Conservation (phyloP, 163 green algal species). For the Chlorella variabilis region DNA sequence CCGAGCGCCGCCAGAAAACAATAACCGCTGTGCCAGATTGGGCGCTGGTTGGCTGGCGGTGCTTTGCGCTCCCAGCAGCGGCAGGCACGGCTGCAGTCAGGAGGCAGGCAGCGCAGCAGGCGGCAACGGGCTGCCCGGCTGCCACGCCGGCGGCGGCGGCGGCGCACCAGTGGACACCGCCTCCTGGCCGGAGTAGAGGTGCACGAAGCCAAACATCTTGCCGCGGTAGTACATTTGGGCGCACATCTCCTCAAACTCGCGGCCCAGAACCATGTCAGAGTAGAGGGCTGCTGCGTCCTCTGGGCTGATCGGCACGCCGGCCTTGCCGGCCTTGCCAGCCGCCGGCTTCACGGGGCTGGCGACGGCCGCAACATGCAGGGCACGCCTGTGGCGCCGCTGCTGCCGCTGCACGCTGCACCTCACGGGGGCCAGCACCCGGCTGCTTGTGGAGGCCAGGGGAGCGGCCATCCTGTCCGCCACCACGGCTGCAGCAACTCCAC, state of each 20-base stretch:
- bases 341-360: slow-evolving; percentile 39
- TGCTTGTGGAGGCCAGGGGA: slow-evolving; percentile 1
- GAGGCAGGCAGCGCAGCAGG: not conserved
- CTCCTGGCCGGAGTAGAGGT: slow-evolving; percentile 97
- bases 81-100: not conserved
- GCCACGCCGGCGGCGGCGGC: no score
- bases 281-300: slow-evolving; percentile 46
- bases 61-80: no score
- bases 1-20: no score
- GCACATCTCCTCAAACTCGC: slow-evolving; percentile 96
- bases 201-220: slow-evolving; percentile 97
- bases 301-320: slow-evolving; percentile 23
- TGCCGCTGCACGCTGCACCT: not conserved
- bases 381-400: not conserved
- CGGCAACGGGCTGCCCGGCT: no score
- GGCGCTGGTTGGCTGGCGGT: no score
- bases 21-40: no score
- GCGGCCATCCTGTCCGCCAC: not conserved
- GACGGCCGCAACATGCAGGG: slow-evolving; percentile 18
- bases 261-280: slow-evolving; percentile 72
- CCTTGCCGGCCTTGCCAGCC: slow-evolving; percentile 24
- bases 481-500: no score
- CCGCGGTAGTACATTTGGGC: slow-evolving; percentile 99
- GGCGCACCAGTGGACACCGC: slow-evolving; percentile 71
- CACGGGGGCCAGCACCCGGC: not conserved